Evolutionary conservation across 2,329 filamentous ascomycete species (phyloP).

Genomic region (Colletotrichum higginsianum): DNA sequence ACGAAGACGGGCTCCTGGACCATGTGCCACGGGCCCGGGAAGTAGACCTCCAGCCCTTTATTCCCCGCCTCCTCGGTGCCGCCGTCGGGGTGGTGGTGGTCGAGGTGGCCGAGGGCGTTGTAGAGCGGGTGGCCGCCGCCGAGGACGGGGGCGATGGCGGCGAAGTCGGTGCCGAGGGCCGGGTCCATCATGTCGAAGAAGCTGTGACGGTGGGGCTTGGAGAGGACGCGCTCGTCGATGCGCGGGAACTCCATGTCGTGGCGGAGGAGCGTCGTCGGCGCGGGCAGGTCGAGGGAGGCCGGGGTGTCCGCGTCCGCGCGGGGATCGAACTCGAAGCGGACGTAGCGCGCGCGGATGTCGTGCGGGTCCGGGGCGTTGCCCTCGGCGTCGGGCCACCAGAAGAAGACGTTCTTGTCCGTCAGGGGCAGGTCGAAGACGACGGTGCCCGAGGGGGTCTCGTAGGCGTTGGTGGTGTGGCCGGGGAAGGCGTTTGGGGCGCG

Average conservation of each 20-base stretch:
- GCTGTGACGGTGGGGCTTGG: constrained; percentile 26
- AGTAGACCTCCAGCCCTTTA: constrained; percentile 51
- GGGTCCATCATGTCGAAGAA: constrained; percentile 39
- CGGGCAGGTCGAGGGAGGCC: constrained; percentile 27
- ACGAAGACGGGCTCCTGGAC: constrained; percentile 62
- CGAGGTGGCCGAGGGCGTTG: constrained; percentile 53
- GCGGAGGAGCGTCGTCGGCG: constrained; percentile 23
- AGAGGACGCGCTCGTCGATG: constrained; percentile 30
- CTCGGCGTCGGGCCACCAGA: constrained; percentile 57
- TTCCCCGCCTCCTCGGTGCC: no score
- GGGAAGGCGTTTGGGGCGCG: constrained; percentile 52
- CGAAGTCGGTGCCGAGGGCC: constrained; percentile 31
- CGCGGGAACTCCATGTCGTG: constrained; percentile 38
- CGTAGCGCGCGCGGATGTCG: constrained; percentile 45
- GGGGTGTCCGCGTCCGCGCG: neutral
- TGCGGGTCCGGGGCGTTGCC: constrained; percentile 52
- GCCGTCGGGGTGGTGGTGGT: constrained; percentile 33
- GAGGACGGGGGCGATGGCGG: constrained; percentile 41
- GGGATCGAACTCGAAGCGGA: constrained; percentile 38
- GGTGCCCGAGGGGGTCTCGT: constrained; percentile 51
- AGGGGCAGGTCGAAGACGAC: constrained; percentile 54
- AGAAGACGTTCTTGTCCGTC: constrained; percentile 58
- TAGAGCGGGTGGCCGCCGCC: constrained; percentile 46
- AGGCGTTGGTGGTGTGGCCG: constrained; percentile 55
- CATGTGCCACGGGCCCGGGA: constrained; percentile 50